Evolutionary conservation across 2,329 filamentous ascomycete species (phyloP).

Genomic region (Sporothrix pseudoabietina): DNA sequence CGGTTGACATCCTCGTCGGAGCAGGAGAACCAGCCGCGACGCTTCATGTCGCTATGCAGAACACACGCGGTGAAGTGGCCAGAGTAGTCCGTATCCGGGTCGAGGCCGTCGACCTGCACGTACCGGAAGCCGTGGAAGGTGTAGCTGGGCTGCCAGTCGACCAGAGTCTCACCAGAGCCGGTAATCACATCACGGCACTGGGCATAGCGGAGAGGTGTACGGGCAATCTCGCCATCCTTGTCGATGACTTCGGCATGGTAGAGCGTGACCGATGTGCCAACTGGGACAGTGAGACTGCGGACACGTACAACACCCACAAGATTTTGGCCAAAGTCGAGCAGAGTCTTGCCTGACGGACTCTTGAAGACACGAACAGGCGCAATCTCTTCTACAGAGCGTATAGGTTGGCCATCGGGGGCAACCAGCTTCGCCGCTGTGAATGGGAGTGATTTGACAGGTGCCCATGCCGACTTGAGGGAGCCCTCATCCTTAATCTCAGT

Average conservation of each 20-base stretch:
- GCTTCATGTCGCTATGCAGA: slow-evolving; percentile 56
- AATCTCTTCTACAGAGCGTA: too few relatives aligned
- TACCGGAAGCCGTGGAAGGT: slow-evolving; percentile 59
- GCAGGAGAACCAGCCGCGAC: slow-evolving; percentile 54
- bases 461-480: too few relatives aligned
- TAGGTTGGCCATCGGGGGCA: too few relatives aligned
- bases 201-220: slow-evolving; percentile 48
- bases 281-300: background rate
- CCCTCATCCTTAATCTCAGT: too few relatives aligned
- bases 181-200: slow-evolving; percentile 45
- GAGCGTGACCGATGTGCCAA: slow-evolving; percentile 42
- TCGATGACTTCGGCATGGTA: slow-evolving; percentile 58
- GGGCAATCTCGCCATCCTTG: slow-evolving; percentile 46
- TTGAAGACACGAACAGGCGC: too few relatives aligned
- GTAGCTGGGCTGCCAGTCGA: slow-evolving; percentile 49
- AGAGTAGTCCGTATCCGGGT: slow-evolving; percentile 22
- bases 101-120: slow-evolving; percentile 25
- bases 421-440: too few relatives aligned
- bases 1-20: slow-evolving; percentile 56
- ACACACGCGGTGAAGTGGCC: slow-evolving; percentile 32
- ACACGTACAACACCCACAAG: slow-evolving; percentile 55
- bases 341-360: slow-evolving; percentile 45
- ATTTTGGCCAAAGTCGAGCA: slow-evolving; percentile 63
- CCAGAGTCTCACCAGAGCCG: slow-evolving; percentile 27
- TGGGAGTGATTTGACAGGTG: too few relatives aligned